A percentile compares a stretch with the other conserved stretches of the same genome.
phyloP scores from a whole-genome alignment of 495 filamentous ascomycete genomes.

The Tuber calosporum region DNA sequence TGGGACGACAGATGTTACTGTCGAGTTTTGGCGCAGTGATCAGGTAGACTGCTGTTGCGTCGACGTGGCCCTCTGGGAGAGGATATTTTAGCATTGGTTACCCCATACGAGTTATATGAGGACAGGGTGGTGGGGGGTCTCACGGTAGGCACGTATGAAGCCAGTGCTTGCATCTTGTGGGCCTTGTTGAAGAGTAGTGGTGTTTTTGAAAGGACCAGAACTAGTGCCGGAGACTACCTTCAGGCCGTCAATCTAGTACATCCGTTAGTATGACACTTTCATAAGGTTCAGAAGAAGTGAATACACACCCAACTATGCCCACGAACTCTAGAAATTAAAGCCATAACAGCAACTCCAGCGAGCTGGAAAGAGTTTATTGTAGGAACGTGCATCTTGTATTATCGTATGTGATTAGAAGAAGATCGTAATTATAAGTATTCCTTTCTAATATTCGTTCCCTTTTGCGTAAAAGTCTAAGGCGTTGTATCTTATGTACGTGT shows the following conservation, averaged over 20 bases:
- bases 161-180: slow-evolving; percentile 2
- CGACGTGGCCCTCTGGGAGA: slow-evolving; percentile 11
- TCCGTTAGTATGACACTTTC: background rate
- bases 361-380: slow-evolving; percentile 11
- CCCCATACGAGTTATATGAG: background rate
- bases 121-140: background rate
- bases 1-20: slow-evolving; percentile 9
- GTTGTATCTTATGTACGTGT: background rate
- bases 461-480: background rate
- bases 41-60: slow-evolving; percentile 9
- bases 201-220: background rate
- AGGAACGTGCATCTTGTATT: slow-evolving; percentile 19
- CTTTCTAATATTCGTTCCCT: background rate
- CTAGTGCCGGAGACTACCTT: slow-evolving; percentile 21
- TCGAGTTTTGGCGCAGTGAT: slow-evolving; percentile 14
- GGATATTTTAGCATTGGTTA: slow-evolving; percentile 5
- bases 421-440: slow-evolving; percentile 8
- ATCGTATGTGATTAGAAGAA: slow-evolving; percentile 1
- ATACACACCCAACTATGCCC: slow-evolving; percentile 34
- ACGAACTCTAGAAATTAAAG: slow-evolving; percentile 9
- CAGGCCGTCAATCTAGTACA: slow-evolving; percentile 29
- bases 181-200: background rate
- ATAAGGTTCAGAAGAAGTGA: slow-evolving; percentile 1
- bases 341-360: slow-evolving; percentile 14
- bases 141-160: slow-evolving; percentile 25